A percentile compares a stretch with the other conserved stretches of the same genome.
Evolutionary conservation across 345 rosid genomes (phyloP).

Genomic region (Salix caprea): DNA sequence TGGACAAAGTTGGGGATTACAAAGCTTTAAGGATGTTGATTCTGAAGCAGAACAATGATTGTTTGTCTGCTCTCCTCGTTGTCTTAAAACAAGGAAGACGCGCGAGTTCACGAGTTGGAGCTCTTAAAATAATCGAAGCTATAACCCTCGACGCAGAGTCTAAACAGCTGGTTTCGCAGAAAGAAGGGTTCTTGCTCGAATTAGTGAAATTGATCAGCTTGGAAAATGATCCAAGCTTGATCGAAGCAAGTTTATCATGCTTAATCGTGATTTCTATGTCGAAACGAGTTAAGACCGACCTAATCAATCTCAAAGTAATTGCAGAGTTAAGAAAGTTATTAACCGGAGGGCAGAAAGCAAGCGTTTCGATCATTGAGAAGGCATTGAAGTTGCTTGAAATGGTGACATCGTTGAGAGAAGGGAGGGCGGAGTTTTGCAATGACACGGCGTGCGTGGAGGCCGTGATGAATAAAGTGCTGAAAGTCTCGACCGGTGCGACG

Average conservation of each 20-base stretch:
- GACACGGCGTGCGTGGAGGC: constrained; percentile 51
- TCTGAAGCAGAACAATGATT: constrained; percentile 21
- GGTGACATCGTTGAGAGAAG: constrained; percentile 58
- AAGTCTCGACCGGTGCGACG: constrained; percentile 67
- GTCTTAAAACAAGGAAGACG: constrained; percentile 44
- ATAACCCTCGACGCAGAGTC: constrained; percentile 52
- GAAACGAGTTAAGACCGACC: constrained; percentile 46
- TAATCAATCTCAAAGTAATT: constrained; percentile 37
- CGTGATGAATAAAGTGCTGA: constrained; percentile 60
- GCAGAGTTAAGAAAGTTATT: constrained; percentile 41
- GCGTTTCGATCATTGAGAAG: constrained; percentile 52
- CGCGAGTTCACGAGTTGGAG: constrained; percentile 46
- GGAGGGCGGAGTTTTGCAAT: constrained; percentile 46
- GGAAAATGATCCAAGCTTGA: constrained; percentile 42
- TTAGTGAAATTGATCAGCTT: constrained; percentile 33
- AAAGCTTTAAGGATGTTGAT: constrained; percentile 37
- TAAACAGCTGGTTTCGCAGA: constrained; percentile 50
- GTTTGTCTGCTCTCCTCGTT: constrained; percentile 39
- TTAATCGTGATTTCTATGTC: constrained; percentile 46
- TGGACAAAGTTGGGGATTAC: constrained; percentile 32
- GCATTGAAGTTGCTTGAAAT: constrained; percentile 60
- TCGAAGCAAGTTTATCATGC: constrained; percentile 58
- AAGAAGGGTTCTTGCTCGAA: constrained; percentile 44
- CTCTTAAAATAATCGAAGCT: constrained; percentile 53
- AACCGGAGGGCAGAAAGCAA: constrained; percentile 21